Evolutionary conservation across 805 yeast species (phyloP), one percentile per base, ranked within the genome.

Genomic region (Danielozyma ontarioensis): DNA sequence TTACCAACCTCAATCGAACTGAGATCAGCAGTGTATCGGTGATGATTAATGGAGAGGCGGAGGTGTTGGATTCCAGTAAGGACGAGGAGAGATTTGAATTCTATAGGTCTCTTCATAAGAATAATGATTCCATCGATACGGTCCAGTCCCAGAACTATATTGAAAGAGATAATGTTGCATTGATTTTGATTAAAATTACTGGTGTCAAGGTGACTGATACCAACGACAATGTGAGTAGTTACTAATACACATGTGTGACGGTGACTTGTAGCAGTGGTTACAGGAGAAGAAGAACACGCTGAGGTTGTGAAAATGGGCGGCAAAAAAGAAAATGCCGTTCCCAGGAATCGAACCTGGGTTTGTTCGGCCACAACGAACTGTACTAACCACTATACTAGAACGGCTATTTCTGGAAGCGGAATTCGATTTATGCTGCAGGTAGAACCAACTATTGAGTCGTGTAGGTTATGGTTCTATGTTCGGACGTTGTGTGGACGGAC

Each of bases 1-100:
- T 90, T 40, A 80, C 83, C 41, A 78, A 76, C 40, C 61, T 90
- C 53, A 90, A 90, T 56, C 90, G 83, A 53, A 70, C 78, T 11
- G 95, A 87, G 53, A 50, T 88, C 35, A 76, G 88, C 37, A 78
- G 85, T 41, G 78, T 85, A 39, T 81, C 94, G 42, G 94, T 87
- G 8, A 89, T 95, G 41, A 60, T 90, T 19, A 70, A 73, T 27
- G 97, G 97, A 1, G 63, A 62, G 25, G 93, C 90, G 2, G 62
- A 65, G 17, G 68, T 83, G 5, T 57, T 85, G 8, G 40, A 46
- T 2, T 33, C 39, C 13, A 53, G 53, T 7, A 62, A 62, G 2
- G 62, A 40, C 13, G 54, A 62, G 10, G 73, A 67, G 6, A 78
- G 78, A 40, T 74, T 76, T 28, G 60, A 62, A 27, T 78, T 76